Base-by-base conservation (phyloP, 2,329 filamentous ascomycete species). In the Seiridium unicorne region DNA sequence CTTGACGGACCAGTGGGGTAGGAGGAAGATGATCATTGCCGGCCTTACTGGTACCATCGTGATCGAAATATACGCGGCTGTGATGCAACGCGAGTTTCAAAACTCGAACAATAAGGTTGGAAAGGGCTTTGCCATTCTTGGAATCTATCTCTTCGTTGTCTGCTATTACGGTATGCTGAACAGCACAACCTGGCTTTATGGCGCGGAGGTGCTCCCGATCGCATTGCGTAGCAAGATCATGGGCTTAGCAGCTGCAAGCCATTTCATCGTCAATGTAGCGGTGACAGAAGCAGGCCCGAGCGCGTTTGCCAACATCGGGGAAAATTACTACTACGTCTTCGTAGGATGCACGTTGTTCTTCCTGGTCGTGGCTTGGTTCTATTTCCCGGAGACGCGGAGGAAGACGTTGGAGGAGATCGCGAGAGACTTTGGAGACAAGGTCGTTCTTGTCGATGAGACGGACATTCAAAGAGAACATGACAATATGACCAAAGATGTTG, bases 271-370 rank as follows among this genome's bases (percentile, higher is more conserved):
- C 57, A 85, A 85, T 62, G 82, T 84, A 38, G 80, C 55, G 72
- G 75, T 83, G 64, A 84, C 81, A 56, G 79, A 84, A 68, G 81
- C 81, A 5, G 83, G 82, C 0, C 83, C 83, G 0, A 83, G 76
- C 56, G 83, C 83, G 0, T 85, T 86, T 64, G 80, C 80, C 11
- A 84, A 77, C 48, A 86, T 86, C 57, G 68, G 76, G n/a, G 78
- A 86, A 64, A 86, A 85, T 63, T 86, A 85, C 68, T 86, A 86
- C 68, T 86, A 85, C 61, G 83, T 86, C 18, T 86, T 86, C 61
- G 81, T 85, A 2, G 78, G 65, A 4, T 85, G 82, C 64, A 79
- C 79, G 2, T 34, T 72, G 1, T 78, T 84, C 70, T 86, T 84
- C 70, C 66, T 84, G 0, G 69, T 76, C 2, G 63, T 84, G 32